A percentile compares a stretch with the other conserved stretches of the same genome.
phyloP scores from a whole-genome alignment of 2,329 filamentous ascomycete genomes.

The Arthrobotrys conoides region DNA sequence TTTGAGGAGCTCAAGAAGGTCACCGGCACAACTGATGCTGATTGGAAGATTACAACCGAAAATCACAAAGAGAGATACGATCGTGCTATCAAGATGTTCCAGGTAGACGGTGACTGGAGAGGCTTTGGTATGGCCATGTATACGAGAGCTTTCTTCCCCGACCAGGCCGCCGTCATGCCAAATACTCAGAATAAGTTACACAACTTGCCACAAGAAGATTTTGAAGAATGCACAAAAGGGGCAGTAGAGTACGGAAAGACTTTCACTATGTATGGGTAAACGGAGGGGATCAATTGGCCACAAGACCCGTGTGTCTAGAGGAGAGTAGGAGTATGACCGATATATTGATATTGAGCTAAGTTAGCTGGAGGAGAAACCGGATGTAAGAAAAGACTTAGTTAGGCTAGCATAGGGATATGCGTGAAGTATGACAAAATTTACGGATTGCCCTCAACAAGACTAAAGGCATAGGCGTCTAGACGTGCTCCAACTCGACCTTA shows the following conservation, averaged over 20 bases:
- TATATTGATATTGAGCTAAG: no score
- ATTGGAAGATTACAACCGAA: constrained; percentile 74
- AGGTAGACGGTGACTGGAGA: constrained; percentile 66
- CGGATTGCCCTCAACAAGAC: no score
- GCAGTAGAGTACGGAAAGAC: constrained; percentile 69
- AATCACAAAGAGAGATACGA: constrained; percentile 69
- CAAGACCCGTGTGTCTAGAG: not conserved
- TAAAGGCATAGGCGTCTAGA: no score
- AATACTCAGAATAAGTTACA: constrained; percentile 72
- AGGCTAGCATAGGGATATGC: no score
- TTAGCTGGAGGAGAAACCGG: no score
- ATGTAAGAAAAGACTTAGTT: no score
- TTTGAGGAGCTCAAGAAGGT: constrained; percentile 75
- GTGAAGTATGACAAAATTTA: no score
- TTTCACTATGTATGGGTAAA: not conserved
- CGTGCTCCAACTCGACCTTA: no score
- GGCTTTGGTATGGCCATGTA: constrained; percentile 73
- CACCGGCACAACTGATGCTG: constrained; percentile 72
- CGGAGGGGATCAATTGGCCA: not conserved
- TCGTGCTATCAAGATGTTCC: constrained; percentile 67
- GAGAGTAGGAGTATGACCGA: no score
- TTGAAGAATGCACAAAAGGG: constrained; percentile 73
- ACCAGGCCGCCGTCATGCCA: constrained; percentile 68
- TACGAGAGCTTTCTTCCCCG: constrained; percentile 71
- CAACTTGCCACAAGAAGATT: constrained; percentile 73